Conservation (phyloP, 169 alveolate genomes). For the Eimeria sp. region DNA sequence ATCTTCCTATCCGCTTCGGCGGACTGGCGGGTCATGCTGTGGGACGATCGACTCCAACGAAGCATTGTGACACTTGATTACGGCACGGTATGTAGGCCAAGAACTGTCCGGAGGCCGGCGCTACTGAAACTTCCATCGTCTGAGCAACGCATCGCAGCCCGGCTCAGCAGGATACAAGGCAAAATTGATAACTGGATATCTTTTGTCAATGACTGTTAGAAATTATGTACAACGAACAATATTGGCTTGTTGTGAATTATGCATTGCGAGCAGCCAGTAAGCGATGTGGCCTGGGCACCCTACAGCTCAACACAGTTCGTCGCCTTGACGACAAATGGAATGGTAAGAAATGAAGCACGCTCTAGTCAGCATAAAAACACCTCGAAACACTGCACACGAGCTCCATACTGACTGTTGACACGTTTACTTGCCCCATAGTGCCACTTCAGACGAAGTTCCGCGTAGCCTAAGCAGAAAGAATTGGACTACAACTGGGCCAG, state of each 20-base stretch:
- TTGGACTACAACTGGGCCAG: background rate
- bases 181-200: background rate
- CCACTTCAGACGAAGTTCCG: background rate
- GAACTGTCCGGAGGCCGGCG: background rate
- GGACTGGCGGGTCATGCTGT: slow-evolving; percentile 97
- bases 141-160: background rate
- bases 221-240: background rate
- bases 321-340: slow-evolving; percentile 94
- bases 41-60: slow-evolving; percentile 94
- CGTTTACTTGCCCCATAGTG: background rate
- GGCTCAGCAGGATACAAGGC: background rate
- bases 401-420: background rate
- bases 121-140: background rate
- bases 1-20: slow-evolving; percentile 96
- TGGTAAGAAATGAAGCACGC: slow-evolving; percentile 78
- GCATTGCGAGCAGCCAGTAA: slow-evolving; percentile 89
- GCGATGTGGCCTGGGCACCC: slow-evolving; percentile 98
- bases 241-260: background rate
- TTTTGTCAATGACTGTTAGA: background rate
- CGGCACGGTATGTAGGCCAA: slow-evolving; percentile 84
- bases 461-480: background rate
- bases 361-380: background rate
- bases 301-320: slow-evolving; percentile 96
- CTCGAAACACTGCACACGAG: background rate
- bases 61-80: slow-evolving; percentile 95